Evolutionary conservation across 2,329 filamentous ascomycete species (phyloP).

Genomic region (Penicillium nordicum): DNA sequence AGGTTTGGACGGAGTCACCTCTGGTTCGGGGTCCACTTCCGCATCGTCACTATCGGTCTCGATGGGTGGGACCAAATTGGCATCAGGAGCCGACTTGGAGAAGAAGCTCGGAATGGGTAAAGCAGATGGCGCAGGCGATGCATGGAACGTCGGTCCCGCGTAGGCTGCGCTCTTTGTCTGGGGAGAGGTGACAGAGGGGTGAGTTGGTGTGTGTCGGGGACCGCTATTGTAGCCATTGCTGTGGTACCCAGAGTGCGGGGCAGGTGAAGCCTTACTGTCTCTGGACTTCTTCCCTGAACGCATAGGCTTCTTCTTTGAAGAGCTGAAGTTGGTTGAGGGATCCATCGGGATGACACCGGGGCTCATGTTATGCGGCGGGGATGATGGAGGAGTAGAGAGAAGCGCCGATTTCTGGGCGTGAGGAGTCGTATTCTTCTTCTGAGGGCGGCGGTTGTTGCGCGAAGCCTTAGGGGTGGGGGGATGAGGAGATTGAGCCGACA

Average conservation of each 20-base stretch:
- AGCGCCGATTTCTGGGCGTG: slow-evolving; percentile 28
- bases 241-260: slow-evolving; percentile 22
- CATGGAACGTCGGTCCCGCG: slow-evolving; percentile 91
- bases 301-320: slow-evolving; percentile 37
- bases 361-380: slow-evolving; percentile 33
- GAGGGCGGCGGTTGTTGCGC: slow-evolving; percentile 36
- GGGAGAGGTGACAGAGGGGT: slow-evolving; percentile 44
- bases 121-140: slow-evolving; percentile 85
- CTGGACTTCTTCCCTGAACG: slow-evolving; percentile 37
- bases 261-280: slow-evolving; percentile 27
- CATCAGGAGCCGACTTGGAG: slow-evolving; percentile 69
- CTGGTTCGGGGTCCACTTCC: slow-evolving; percentile 31
- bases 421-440: slow-evolving; percentile 37
- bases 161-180: slow-evolving; percentile 53
- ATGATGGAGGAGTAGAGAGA: slow-evolving; percentile 37
- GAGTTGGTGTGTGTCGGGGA: slow-evolving; percentile 27
- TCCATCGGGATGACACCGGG: slow-evolving; percentile 29
- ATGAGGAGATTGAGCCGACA: slow-evolving; percentile 44
- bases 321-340: slow-evolving; percentile 26
- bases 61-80: slow-evolving; percentile 38
- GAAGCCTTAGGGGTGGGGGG: slow-evolving; percentile 40
- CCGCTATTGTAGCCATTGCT: slow-evolving; percentile 23
- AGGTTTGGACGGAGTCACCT: slow-evolving; percentile 47
- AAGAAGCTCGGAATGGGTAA: slow-evolving; percentile 88
- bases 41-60: slow-evolving; percentile 42